Evolutionary conservation across 306 rosid genomes (phyloP).

Genomic region (Cicer chorassanicum): DNA sequence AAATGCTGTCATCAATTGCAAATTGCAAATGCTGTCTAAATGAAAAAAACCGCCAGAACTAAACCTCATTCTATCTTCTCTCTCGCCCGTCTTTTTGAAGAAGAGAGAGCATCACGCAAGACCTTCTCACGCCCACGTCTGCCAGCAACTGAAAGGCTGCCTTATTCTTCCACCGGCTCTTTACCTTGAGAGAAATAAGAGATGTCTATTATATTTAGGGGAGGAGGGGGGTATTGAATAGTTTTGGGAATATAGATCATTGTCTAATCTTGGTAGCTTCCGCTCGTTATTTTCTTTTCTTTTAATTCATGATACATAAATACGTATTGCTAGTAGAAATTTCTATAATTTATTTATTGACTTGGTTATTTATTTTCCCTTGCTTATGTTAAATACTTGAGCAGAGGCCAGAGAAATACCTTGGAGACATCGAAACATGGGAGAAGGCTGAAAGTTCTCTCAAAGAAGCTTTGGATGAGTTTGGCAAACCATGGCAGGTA

Average conservation of each 20-base stretch:
- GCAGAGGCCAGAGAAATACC: conserved; percentile 88
- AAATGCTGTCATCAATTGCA: neutral
- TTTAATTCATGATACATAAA: neutral
- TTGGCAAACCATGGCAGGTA: conserved; percentile 95
- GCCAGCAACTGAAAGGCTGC: no score
- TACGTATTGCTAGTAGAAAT: neutral
- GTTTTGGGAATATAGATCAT: no score
- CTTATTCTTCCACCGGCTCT: no score
- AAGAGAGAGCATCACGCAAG: no score
- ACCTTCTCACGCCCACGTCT: no score
- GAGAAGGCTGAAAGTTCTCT: conserved; percentile 91
- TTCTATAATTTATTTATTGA: conserved; percentile 11
- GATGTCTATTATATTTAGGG: neutral
- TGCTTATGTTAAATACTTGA: conserved; percentile 38
- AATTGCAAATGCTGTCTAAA: neutral
- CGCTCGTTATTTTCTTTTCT: neutral
- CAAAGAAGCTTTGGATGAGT: conserved; percentile 80
- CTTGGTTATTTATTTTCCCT: conserved; percentile 22
- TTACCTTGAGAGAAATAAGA: neutral
- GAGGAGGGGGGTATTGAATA: neutral
- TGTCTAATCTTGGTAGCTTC: no score
- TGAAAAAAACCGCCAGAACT: no score
- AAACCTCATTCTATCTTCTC: no score
- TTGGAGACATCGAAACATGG: conserved; percentile 84
- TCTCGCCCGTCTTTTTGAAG: no score